Evolutionary conservation across 352 stramenopile species (phyloP).

Genomic region (Globisporangium ultimum): DNA sequence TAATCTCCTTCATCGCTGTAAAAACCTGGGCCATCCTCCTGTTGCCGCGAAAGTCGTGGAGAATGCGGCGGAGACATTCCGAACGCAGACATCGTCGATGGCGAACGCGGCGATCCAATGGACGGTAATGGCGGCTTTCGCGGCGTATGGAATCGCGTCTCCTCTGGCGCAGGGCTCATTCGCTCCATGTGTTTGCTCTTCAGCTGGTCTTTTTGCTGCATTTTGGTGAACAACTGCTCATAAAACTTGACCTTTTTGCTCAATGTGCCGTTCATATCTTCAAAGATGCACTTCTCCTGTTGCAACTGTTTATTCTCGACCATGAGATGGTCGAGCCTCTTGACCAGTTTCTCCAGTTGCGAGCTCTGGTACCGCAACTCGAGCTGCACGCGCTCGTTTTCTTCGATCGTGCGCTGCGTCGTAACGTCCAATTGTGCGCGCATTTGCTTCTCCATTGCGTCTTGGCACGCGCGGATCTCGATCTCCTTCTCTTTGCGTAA

Average conservation of each 20-base stretch:
- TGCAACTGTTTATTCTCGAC: constrained; percentile 31
- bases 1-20: constrained; percentile 9
- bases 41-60: constrained; percentile 18
- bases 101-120: background rate
- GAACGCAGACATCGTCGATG: constrained; percentile 5
- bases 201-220: constrained; percentile 46
- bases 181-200: constrained; percentile 9
- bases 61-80: constrained; percentile 12
- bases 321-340: constrained; percentile 38
- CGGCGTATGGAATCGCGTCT: constrained; percentile 10
- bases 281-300: constrained; percentile 52
- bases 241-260: constrained; percentile 70
- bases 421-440: constrained; percentile 53
- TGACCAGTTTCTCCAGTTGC: constrained; percentile 51
- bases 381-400: constrained; percentile 60
- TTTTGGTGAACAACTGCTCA: constrained; percentile 60
- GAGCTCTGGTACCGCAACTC: constrained; percentile 60
- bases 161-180: no score
- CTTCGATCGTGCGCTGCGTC: constrained; percentile 58
- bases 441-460: constrained; percentile 48
- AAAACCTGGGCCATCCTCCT: constrained; percentile 15
- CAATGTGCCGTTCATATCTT: constrained; percentile 57
- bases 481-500: constrained; percentile 47
- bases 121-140: constrained; percentile 38
- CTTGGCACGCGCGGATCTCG: constrained; percentile 35